Base-by-base conservation (phyloP, 2,329 filamentous ascomycete species). In the Chaetomium sp. region DNA sequence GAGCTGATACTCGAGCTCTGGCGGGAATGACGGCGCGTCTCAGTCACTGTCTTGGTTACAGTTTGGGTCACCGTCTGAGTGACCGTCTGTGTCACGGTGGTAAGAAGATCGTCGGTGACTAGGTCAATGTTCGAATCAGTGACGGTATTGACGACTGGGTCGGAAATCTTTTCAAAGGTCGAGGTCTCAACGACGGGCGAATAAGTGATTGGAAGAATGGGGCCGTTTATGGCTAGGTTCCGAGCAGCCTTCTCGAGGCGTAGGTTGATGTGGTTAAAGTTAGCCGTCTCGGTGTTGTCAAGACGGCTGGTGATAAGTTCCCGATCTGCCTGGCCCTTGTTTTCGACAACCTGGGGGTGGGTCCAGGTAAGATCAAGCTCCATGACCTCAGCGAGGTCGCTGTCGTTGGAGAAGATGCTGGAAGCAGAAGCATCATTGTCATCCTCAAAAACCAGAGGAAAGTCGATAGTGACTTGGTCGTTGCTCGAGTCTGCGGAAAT, bases 401-500 rank as follows among this genome's bases (percentile, higher is more conserved):
- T 10, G 11, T 52, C 35, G 19, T 27, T 27, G 19, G 19, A 27
- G 34, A 52, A 41, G 12, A 52, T 37, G 41, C 35, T 53, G 1
- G 59, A 56, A 14, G 44, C 40, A 6, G 40, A 5, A 2, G 53
- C 48, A 49, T 58, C 59, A 44, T 55, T 58, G 41, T 60, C 59
- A 33, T 60, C 56, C 42, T 60, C 59, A n/a, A 44, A 42, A 14
- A 58, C 38, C 2, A 56, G 35, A 11, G 51, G 53, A 2, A 32
- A 46, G 19, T 27, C 19, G 19, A 27, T 27, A 3, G 19, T 27
- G 19, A 27, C 19, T 27, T 27, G 19, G 19, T 27, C 19, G 19
- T 27, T 27, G 19, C 19, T 27, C 19, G 19, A 27, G 19, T 27
- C 19, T 27, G 19, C 19, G 19, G 19, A 27, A 27, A 27, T 27